These are phyloP conservation scores for Tylopilus felleus DNA, from an alignment of 768 basidiomycete species.

Conservation along the genomic window DNA sequence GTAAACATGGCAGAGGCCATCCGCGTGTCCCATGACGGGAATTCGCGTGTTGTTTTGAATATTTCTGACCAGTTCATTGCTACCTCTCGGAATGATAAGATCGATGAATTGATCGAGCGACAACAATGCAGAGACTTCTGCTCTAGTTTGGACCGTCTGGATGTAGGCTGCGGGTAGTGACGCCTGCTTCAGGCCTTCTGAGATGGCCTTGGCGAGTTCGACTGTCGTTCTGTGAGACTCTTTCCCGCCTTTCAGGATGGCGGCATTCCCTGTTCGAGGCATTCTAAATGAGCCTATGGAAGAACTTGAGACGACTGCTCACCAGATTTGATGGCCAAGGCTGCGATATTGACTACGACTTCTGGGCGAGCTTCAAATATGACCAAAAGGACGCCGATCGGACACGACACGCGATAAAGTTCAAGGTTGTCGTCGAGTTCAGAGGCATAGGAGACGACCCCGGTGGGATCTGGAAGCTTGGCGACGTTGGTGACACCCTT, in stretches of 20 bases:
- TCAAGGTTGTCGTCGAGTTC: conserved; percentile 84
- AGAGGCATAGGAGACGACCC: conserved; percentile 82
- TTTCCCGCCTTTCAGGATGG: conserved; percentile 96
- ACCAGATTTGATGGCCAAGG: conserved; percentile 97
- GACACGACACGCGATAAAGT: conserved; percentile 91
- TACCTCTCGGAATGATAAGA: conserved; percentile 94
- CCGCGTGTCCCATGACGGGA: conserved; percentile 98
- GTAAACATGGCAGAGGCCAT: conserved; percentile 90
- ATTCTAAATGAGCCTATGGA: neutral
- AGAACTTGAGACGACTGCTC: conserved; percentile 20
- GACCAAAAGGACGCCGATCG: conserved; percentile 92
- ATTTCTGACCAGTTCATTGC: conserved; percentile 81
- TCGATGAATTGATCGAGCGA: conserved; percentile 90
- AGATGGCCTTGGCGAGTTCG: conserved; percentile 77
- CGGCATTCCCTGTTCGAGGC: conserved; percentile 74
- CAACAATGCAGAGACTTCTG: conserved; percentile 85
- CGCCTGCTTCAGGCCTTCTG: conserved; percentile 69
- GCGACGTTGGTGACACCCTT: conserved; percentile 89
- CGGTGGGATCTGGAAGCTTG: conserved; percentile 80
- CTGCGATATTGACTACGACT: conserved; percentile 95
- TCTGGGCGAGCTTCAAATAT: conserved; percentile 98
- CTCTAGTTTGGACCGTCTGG: conserved; percentile 87
- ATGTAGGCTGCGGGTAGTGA: conserved; percentile 77
- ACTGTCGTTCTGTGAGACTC: conserved; percentile 82
- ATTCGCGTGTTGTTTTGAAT: conserved; percentile 91